Conservation (phyloP, 2,329 filamentous ascomycete genomes). For the Aspergillus pseudoglaucus region DNA sequence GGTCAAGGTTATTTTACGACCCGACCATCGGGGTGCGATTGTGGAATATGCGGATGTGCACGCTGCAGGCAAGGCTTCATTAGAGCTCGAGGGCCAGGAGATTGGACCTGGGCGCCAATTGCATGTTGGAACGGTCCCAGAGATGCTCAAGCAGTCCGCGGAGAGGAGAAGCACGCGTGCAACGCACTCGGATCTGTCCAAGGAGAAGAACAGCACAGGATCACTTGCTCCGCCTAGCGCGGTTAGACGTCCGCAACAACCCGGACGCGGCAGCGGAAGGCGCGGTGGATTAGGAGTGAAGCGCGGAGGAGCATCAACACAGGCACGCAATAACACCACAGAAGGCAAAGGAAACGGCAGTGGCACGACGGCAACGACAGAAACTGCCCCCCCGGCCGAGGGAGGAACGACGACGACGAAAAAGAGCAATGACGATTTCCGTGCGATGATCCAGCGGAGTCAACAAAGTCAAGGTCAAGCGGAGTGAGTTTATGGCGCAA, state of each 20-base stretch:
- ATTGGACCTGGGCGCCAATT: conserved; percentile 39
- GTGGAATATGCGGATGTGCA: conserved; percentile 70
- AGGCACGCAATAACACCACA: conserved; percentile 3
- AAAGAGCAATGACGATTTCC: conserved; percentile 56
- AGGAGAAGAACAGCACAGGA: conserved; percentile 23
- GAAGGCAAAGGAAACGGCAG: conserved; percentile 15
- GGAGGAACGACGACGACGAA: conserved; percentile 15
- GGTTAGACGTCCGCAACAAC: conserved; percentile 42
- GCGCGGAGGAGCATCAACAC: conserved; percentile 25
- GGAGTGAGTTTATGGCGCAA: conserved; percentile 19
- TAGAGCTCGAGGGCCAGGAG: conserved; percentile 43
- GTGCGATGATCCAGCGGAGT: conserved; percentile 45
- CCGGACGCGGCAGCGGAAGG: conserved; percentile 36
- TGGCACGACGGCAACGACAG: conserved; percentile 15
- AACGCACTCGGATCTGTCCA: conserved; percentile 32
- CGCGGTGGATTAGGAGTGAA: conserved; percentile 47
- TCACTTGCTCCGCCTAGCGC: conserved; percentile 27
- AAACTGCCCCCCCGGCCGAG: not conserved
- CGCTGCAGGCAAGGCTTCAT: conserved; percentile 57
- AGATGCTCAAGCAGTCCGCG: conserved; percentile 41
- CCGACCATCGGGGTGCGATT: conserved; percentile 76
- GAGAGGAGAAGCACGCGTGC: conserved; percentile 37
- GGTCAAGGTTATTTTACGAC: conserved; percentile 69
- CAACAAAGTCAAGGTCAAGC: conserved; percentile 29
- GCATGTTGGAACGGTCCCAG: conserved; percentile 46